Percentiles rank a stretch among this genome's conserved stretches.
phyloP scores from a whole-genome alignment of 805 yeast species.

The Lipomyces starkeyi region DNA sequence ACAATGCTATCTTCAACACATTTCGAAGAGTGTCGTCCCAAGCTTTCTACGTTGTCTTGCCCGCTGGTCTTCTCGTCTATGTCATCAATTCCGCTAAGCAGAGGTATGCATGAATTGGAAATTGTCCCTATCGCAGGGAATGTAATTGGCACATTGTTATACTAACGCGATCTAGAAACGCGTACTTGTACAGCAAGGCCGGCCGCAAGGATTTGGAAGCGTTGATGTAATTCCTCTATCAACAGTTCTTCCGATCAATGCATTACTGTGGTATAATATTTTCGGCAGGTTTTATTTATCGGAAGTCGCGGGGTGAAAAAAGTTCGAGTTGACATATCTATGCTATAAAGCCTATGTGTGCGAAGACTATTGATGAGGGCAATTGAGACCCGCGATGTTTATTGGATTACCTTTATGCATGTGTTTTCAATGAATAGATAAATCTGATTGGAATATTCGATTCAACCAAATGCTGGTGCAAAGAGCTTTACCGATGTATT shows the following conservation, averaged over 20 bases:
- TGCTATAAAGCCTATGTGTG: background rate
- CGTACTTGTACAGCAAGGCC: slow-evolving; percentile 93
- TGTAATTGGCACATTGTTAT: background rate
- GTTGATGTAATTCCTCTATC: slow-evolving; percentile 36
- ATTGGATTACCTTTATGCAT: background rate
- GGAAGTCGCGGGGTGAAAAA: too few relatives aligned
- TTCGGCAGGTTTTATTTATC: background rate
- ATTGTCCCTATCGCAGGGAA: background rate
- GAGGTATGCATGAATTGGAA: slow-evolving; percentile 41
- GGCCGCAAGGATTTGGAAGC: slow-evolving; percentile 93
- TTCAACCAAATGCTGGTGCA: background rate
- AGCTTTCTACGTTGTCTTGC: slow-evolving; percentile 75
- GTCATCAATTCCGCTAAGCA: slow-evolving; percentile 87
- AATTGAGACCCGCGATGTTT: background rate
- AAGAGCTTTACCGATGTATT: too few relatives aligned
- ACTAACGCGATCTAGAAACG: slow-evolving; percentile 51
- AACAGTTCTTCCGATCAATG: background rate
- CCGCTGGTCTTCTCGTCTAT: slow-evolving; percentile 80
- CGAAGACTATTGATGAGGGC: background rate
- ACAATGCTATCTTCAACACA: slow-evolving; percentile 88
- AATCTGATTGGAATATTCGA: background rate
- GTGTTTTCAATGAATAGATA: background rate
- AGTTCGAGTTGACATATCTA: background rate
- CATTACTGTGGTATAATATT: background rate
- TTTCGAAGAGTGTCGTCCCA: slow-evolving; percentile 93